Evolutionary conservation across 768 basidiomycete genomes (phyloP).

Genomic region (Hygrocybe coccinea): DNA sequence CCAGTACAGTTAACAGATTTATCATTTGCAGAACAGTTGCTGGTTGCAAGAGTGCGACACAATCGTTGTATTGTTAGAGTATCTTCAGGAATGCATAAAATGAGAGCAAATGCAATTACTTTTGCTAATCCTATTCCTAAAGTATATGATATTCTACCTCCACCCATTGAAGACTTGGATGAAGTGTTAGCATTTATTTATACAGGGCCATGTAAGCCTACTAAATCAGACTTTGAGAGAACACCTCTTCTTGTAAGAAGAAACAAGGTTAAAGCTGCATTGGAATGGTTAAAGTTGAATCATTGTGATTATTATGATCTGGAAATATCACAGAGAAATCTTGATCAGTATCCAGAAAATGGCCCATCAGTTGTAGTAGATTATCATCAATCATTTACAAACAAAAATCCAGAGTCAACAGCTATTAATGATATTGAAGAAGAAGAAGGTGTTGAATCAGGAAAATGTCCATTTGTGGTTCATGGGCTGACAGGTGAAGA

Average conservation of each 20-base stretch:
- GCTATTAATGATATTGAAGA: conserved; percentile 15
- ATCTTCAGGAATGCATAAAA: conserved; percentile 25
- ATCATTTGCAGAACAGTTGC: conserved; percentile 27
- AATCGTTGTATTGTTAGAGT: conserved; percentile 30
- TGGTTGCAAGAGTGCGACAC: conserved; percentile 24
- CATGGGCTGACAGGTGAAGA: conserved; percentile 23
- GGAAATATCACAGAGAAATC: conserved; percentile 14
- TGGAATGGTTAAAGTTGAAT: not conserved
- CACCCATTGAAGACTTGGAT: conserved; percentile 15
- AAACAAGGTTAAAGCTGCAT: conserved; percentile 10
- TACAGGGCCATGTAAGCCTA: conserved; percentile 5
- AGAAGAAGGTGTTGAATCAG: conserved; percentile 18
- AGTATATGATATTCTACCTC: conserved; percentile 19
- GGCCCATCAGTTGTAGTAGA: conserved; percentile 13
- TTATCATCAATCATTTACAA: conserved; percentile 8
- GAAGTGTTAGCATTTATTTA: conserved; percentile 8
- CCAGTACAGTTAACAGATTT: conserved; percentile 25
- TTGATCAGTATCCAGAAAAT: conserved; percentile 12
- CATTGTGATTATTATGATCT: conserved; percentile 11
- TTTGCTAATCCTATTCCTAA: conserved; percentile 5
- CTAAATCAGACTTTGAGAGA: conserved; percentile 12
- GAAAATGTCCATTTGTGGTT: conserved; percentile 25
- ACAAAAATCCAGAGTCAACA: conserved; percentile 9
- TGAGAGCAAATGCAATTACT: conserved; percentile 19
- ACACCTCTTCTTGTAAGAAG: conserved; percentile 22